Base-by-base conservation (phyloP, 805 yeast species). In the Yamadazyma sp. region DNA sequence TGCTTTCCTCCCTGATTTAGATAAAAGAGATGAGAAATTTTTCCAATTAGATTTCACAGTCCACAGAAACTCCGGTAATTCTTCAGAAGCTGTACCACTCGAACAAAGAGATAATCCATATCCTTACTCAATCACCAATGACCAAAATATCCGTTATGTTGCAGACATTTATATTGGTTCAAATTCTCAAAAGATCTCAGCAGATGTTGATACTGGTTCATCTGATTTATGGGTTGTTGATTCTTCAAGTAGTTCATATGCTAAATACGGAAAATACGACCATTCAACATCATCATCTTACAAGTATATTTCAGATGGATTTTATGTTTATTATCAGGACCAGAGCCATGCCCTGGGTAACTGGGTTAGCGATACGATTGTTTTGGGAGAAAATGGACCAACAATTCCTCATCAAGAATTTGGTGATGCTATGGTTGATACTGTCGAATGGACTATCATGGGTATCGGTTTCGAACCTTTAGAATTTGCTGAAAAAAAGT, bases 281-380 rank as follows among this genome's bases (percentile, higher is more conserved):
- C 31, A 49, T 1, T 35, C 49, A 3, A 25, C 39, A 4, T 70
- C 76, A 1, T 40, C 59, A 0, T 38, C 68, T 7, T 69, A 52
- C 43, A 23, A 44, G 3, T 34, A 38, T n/a, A 60, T 67, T 34
- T 63, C 60, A 5, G 43, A 49, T 4, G 43, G 50, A 1, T 75
- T 75, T 45, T 27, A 46, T 9, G 73, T 75, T 40, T 17, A 46
- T 2, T 76, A 76, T 44, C 77, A 67, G 4, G 81, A 76, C 48
- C 45, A 52, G 4, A 64, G 76, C 3, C 56, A 47, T 37, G 78
- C 79, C 5, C 31, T 39, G 5, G 54, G 54, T 20, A 32, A 40
- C 18, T 50, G 43, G 43, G 38, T 35, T 24, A 29, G 24, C 10
- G 54, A 50, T 24, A 29, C 33, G 10, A 41, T 46, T 20, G 28